phyloP scores from a whole-genome alignment of 805 yeast genomes.

The Schizosaccharomyces lindneri region DNA sequence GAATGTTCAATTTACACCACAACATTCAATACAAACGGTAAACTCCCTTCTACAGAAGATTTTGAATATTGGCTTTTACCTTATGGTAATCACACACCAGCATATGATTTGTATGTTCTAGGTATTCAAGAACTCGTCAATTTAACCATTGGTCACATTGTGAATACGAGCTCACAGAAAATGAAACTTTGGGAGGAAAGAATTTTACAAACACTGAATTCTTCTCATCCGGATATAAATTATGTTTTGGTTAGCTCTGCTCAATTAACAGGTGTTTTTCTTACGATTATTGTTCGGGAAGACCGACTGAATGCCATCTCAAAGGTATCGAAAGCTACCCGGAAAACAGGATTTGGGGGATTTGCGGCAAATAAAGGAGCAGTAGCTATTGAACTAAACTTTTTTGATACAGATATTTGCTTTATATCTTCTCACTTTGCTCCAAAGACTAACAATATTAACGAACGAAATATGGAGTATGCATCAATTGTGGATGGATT shows the following conservation, averaged over 20 bases:
- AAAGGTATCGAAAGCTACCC: not conserved
- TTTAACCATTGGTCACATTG: not conserved
- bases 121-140: not conserved
- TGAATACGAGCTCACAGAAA: not conserved
- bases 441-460: not conserved
- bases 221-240: not conserved
- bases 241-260: not conserved
- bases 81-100: not conserved
- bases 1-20: not conserved
- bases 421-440: not conserved
- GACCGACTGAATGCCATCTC: not conserved
- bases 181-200: not conserved
- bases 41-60: not conserved
- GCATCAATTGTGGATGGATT: not conserved
- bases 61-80: not conserved
- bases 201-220: not conserved
- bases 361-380: not conserved
- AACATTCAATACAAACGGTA: not conserved
- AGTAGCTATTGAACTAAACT: not conserved
- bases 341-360: not conserved
- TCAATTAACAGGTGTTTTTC: not conserved
- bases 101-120: not conserved
- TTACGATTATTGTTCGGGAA: not conserved
- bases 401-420: not conserved
- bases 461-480: not conserved